Percentiles rank a stretch among this genome's conserved stretches.
phyloP scores from a whole-genome alignment of 208 protist species.

The Leishmania mexicana region DNA sequence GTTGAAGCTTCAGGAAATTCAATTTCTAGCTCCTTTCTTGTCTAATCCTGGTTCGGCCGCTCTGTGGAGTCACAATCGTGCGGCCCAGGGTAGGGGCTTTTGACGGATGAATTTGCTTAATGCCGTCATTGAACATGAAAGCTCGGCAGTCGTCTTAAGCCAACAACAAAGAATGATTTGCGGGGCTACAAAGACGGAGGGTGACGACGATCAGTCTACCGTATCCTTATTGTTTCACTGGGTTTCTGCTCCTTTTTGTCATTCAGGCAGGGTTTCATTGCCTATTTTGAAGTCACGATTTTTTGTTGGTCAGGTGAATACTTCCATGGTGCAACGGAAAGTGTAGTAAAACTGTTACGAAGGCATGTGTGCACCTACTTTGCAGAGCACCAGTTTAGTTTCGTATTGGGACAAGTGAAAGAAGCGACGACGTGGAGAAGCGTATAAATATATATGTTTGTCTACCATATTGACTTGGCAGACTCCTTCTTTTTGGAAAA shows the following conservation, averaged over 20 bases:
- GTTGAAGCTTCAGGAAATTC: background rate
- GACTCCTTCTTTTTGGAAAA: background rate
- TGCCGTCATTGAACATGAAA: background rate
- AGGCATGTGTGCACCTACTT: background rate
- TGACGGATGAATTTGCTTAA: background rate
- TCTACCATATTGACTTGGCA: background rate
- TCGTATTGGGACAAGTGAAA: background rate
- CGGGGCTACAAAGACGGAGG: background rate
- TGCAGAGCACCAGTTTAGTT: background rate
- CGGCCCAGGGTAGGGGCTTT: background rate
- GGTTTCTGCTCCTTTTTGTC: background rate
- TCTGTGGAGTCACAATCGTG: background rate
- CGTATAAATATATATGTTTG: background rate
- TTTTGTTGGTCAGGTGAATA: background rate
- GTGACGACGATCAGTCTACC: background rate
- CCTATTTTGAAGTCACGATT: background rate
- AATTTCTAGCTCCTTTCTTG: background rate
- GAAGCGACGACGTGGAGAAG: background rate
- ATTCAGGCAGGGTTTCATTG: background rate
- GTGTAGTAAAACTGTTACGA: background rate
- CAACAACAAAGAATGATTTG: background rate
- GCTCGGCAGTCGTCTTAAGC: background rate
- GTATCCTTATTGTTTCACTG: background rate
- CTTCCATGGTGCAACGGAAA: background rate
- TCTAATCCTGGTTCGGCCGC: background rate